Conservation (phyloP, 2,329 filamentous ascomycete species). For the Pseudogymnoascus sp. region DNA sequence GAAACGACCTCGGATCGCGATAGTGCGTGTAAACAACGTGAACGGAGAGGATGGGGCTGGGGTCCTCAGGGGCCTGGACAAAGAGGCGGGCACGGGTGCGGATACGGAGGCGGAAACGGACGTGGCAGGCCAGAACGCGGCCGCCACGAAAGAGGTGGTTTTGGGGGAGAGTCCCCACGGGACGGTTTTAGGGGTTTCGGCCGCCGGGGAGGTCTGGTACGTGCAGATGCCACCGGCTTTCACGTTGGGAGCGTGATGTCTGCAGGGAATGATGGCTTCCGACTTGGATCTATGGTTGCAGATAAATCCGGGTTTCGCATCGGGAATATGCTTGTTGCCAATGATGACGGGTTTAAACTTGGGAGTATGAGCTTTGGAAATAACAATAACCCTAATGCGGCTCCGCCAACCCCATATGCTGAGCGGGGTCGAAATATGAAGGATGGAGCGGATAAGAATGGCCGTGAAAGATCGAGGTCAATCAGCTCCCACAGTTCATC, state of each 20-base stretch:
- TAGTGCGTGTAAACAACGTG: constrained; percentile 15
- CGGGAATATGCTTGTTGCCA: constrained; percentile 27
- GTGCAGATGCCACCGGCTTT: neutral
- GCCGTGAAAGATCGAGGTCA: constrained; percentile 14
- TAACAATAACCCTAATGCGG: neutral
- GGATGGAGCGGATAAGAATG: neutral
- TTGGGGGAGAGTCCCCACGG: neutral
- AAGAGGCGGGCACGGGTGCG: neutral
- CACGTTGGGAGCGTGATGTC: constrained; percentile 2
- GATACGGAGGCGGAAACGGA: neutral
- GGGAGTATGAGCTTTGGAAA: constrained; percentile 12
- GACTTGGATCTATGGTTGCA: constrained; percentile 20
- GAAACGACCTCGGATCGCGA: constrained; percentile 21
- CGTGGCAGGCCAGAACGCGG: neutral
- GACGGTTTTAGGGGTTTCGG: neutral
- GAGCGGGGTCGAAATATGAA: neutral
- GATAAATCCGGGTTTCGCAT: constrained; percentile 17
- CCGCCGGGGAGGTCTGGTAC: neutral
- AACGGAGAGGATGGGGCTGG: neutral
- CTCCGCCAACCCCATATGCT: neutral
- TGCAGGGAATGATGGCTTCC: constrained; percentile 11
- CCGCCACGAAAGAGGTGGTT: neutral
- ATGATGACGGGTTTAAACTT: constrained; percentile 32
- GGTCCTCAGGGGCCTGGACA: neutral
- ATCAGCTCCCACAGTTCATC: constrained; percentile 23